Evolutionary conservation across 2,329 filamentous ascomycete genomes (phyloP), one percentile per base, ranked within the genome.

Genomic region (Diaporthe eres): DNA sequence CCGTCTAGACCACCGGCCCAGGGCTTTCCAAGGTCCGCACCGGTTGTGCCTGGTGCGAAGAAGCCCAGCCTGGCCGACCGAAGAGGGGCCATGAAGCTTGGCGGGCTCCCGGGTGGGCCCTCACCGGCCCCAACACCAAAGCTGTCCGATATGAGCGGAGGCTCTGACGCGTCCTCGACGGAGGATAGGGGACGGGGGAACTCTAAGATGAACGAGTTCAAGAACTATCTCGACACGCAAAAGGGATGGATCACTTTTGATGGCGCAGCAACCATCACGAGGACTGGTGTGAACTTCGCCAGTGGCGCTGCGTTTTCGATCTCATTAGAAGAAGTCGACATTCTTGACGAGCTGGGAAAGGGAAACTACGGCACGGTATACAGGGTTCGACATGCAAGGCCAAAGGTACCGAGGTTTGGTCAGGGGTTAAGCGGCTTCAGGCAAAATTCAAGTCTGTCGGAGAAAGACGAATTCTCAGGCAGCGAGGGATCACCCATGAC

Each of bases 311-410:
- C 92, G 25, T 98, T 99, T 85, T 95, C 90, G 81, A 98, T 99
- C 81, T 98, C 96, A 5, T 88, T 99, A 57, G 96, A 99, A 81
- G 96, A 99, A 83, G 94, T 99, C 8, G 95, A 98, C 80, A 96
- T 95, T 1, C 83, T 98, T 75, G 95, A 96, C 77, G 97, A 99
- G 86, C 87, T 99, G 17, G 97, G 97, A 63, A 99, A 98, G 85
- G 97, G 97, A 55, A 99, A 99, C 83, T 99, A 99, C 81, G 97
- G 97, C 76, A 98, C 96, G 1, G 97, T 99, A 5, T 98, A 98
- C 89, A 98, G 97, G 84, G 97, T 98, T 75, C 92, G 93, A 80
- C 97, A 99, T 85, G 92, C 94, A 74, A 93, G 95, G 81, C 89
- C 89, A 17, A 84, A 85, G 70, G 84, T 87, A 25, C 90, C 90